phyloP scores from a whole-genome alignment of 495 filamentous ascomycete species.

The Oleoguttula mirabilis region DNA sequence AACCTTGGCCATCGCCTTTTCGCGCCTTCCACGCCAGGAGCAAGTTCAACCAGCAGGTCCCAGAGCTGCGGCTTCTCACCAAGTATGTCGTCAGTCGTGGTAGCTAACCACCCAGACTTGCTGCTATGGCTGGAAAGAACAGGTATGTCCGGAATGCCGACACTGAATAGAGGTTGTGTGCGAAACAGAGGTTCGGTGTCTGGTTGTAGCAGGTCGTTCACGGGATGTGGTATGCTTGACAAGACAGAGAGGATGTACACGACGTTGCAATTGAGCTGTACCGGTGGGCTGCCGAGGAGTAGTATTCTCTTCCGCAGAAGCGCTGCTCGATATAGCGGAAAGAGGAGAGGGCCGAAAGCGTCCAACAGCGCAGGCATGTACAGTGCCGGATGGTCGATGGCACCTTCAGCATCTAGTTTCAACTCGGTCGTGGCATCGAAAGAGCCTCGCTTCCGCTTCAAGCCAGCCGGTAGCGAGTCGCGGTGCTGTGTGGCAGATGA shows the following conservation, averaged over 20 bases:
- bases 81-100: constrained; percentile 86
- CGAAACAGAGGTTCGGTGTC: constrained; percentile 44
- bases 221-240: constrained; percentile 58
- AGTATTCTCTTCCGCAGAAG: constrained; percentile 78
- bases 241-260: constrained; percentile 91
- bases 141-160: constrained; percentile 87
- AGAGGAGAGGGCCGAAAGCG: constrained; percentile 78
- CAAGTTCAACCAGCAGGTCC: constrained; percentile 75
- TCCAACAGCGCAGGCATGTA: constrained; percentile 66
- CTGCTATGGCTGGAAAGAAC: constrained; percentile 51
- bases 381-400: constrained; percentile 62
- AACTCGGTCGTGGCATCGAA: constrained; percentile 33
- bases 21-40: constrained; percentile 41
- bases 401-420: background rate
- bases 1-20: constrained; percentile 61
- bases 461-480: constrained; percentile 7
- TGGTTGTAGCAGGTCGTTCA: constrained; percentile 51
- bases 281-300: constrained; percentile 70
- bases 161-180: constrained; percentile 73
- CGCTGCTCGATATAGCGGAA: constrained; percentile 81
- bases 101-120: constrained; percentile 59
- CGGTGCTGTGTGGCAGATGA: constrained; percentile 9
- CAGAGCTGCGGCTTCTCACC: constrained; percentile 73
- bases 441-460: constrained; percentile 34
- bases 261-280: constrained; percentile 63